A percentile compares a stretch with the other conserved stretches of the same genome.
phyloP scores from a whole-genome alignment of 345 rosid species.

The Toxicodendron radicans region DNA sequence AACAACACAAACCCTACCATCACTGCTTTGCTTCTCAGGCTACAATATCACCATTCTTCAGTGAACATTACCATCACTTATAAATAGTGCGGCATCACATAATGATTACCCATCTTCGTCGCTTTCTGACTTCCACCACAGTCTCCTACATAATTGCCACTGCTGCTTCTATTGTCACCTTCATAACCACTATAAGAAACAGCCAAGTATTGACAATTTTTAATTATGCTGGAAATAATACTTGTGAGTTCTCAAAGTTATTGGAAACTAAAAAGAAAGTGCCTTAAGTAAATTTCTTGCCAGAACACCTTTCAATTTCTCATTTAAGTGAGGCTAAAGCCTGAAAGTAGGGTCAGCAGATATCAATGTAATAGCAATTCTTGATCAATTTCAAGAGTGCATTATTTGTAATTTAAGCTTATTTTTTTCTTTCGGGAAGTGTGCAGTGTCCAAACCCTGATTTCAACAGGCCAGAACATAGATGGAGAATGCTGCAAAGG shows the following conservation, averaged over 20 bases:
- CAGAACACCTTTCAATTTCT: background rate
- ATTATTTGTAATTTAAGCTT: background rate
- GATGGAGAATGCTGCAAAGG: slow-evolving; percentile 71
- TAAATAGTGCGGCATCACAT: background rate
- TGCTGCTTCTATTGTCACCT: background rate
- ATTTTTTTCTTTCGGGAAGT: background rate
- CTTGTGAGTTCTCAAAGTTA: background rate
- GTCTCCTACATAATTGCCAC: background rate
- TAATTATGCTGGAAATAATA: background rate
- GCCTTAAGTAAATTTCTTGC: background rate
- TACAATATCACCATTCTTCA: background rate
- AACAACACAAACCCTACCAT: background rate
- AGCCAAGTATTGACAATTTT: background rate
- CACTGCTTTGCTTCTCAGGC: background rate
- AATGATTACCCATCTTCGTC: background rate
- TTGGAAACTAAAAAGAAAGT: background rate
- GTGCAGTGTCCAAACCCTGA: slow-evolving; percentile 75
- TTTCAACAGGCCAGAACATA: slow-evolving; percentile 56
- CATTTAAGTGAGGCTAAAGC: background rate
- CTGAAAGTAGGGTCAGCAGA: background rate
- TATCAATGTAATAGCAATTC: background rate
- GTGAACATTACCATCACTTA: background rate
- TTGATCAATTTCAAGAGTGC: background rate
- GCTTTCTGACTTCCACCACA: background rate
- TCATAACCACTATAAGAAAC: background rate